phyloP scores from a whole-genome alignment of 768 basidiomycete genomes.

The Russula brevipes region DNA sequence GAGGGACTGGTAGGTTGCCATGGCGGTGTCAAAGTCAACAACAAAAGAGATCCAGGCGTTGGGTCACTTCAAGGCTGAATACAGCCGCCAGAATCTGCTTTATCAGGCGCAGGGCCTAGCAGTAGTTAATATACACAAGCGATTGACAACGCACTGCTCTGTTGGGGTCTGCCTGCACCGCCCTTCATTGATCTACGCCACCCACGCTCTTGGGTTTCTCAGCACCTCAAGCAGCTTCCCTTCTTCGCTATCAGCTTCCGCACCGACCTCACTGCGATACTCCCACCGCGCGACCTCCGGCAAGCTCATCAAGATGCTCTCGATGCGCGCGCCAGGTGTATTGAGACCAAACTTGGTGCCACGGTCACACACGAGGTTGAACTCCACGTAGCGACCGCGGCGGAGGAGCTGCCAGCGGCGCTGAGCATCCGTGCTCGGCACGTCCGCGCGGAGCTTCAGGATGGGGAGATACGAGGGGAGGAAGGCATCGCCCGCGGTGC shows the following conservation, averaged over 20 bases:
- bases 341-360: conserved; percentile 63
- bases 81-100: neutral
- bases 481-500: conserved; percentile 71
- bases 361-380: conserved; percentile 63
- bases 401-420: conserved; percentile 92
- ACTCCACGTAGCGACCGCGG: conserved; percentile 92
- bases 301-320: conserved; percentile 62
- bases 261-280: conserved; percentile 53
- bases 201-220: conserved; percentile 47
- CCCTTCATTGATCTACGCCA: conserved; percentile 17
- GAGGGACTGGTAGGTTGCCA: too few relatives aligned
- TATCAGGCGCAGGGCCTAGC: neutral
- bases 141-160: neutral
- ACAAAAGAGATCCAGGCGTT: too few relatives aligned
- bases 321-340: conserved; percentile 55
- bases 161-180: too few relatives aligned
- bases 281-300: conserved; percentile 68
- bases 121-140: neutral
- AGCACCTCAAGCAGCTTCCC: conserved; percentile 48
- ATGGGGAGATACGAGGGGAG: conserved; percentile 89
- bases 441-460: conserved; percentile 50
- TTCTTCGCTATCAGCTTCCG: conserved; percentile 46
- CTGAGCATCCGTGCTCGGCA: conserved; percentile 56
- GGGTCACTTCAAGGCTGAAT: too few relatives aligned
- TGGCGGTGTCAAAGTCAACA: too few relatives aligned